Base-by-base conservation (phyloP, 352 stramenopile genomes). In the Globisporangium okanoganense region DNA sequence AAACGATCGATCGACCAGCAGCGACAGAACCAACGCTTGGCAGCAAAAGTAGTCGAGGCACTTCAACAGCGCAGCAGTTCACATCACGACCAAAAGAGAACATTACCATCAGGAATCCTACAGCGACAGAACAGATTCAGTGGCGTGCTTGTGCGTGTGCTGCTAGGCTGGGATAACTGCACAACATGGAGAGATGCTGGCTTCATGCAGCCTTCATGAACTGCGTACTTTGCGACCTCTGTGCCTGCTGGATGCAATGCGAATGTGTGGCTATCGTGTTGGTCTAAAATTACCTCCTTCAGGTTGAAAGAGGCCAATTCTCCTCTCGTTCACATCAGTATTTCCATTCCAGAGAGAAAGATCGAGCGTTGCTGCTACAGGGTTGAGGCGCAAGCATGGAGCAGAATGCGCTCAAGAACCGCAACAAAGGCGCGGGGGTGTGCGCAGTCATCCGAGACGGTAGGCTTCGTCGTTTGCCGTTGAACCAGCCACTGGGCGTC, bases 371-470 rank as follows among this genome's bases (percentile, higher is more conserved):
- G 29, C 25, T 36, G 8, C 25, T 12, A 56, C 18, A 25, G 35
- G 7, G 43, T 14, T 10, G 13, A 50, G 20, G 22, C 18, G 4
- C 40, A 20, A 22, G 40, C 16, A 82, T 85, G 69, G 74, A 86
- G 7, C 64, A 69, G 33, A 54, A 43, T 2, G 57, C 65, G 24
- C 50, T 69, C 49, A 85, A 87, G 60, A 59, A 50, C 16, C 75
- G 76, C 62, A 90, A 87, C 67, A 84, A 86, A 53, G 77, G 81
- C 40, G 65, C 70, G 20, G 75, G 71, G 22, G 64, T 79, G 24
- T 77, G 66, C 13, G 72, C 73, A 8, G 58, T 78, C 48, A 76
- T 91, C 14, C 77, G 76, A 31, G 75, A 87, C 33, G 77, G 79
- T 87, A 49, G 3, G 61, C n/a, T 33, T n/a, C 25, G 2, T 13